Base-by-base conservation (phyloP, 352 stramenopile genomes). In the Pythium monospermum region DNA sequence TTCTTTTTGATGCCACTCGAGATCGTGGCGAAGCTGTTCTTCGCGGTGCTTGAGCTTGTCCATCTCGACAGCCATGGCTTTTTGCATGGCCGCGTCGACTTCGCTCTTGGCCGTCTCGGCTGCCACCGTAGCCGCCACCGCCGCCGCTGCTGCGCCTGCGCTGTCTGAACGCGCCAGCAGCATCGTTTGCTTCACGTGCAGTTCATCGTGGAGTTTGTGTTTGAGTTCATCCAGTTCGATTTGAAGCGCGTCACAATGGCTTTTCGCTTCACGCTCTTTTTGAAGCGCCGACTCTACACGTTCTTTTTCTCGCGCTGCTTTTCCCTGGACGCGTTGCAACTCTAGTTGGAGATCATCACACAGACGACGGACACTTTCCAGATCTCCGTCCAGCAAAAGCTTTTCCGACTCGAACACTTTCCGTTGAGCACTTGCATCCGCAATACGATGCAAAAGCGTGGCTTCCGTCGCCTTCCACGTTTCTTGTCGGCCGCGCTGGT, bases 1-100 rank as follows among this genome's bases (percentile, higher is more conserved):
- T 30, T 88, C 77, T 38, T 74, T 71, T 48, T 82, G 59, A 27
- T 83, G 68, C 70, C 73, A 85, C 44, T 83, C 70, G 4, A 88
- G 48, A 10, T 88, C 72, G 33, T 79, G 63, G n/a, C 58, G 62
- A 22, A 88, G 64, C 48, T 82, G 65, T 6, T 53, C 28, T 37
- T 85, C 75, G 3, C 71, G 72, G 23, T 71, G 45, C 35, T 57
- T 64, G 44, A 64, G 48, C 40, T 82, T 55, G 40, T 73, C 60
- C 12, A 85, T 57, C 51, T 88, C 72, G 0, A 47, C 55, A 5
- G 45, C 36, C 25, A 49, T 44, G 7, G 38, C 12, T 8, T 45
- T 19, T 11, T 49, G 44, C n/a, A n/a, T n/a, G n/a, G n/a, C n/a
- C 1, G 31, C 22, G 22, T 60, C 41, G 31, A 19, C 27, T 0